Evolutionary conservation across 352 stramenopile genomes (phyloP).

Genomic region (Pseudoperonospora humuli): DNA sequence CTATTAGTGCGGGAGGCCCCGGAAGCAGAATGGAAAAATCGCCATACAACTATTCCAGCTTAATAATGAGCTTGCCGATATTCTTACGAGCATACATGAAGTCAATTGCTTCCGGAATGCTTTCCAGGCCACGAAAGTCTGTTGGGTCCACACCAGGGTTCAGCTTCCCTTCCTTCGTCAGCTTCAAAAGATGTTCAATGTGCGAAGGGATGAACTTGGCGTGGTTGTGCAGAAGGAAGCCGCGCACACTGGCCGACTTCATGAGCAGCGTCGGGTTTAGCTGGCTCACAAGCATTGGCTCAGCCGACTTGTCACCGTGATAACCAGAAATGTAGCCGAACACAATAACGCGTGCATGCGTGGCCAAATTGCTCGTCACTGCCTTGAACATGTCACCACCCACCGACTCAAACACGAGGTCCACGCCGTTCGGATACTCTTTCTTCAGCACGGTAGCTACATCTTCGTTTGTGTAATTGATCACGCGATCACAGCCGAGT

Average conservation of each 20-base stretch:
- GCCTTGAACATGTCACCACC: conserved; percentile 22
- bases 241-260: conserved; percentile 19
- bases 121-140: conserved; percentile 17
- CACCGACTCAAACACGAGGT: conserved; percentile 23
- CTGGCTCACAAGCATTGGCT: conserved; percentile 20
- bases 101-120: conserved; percentile 19
- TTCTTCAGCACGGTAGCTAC: conserved; percentile 19
- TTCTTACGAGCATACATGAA: conserved; percentile 26
- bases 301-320: conserved; percentile 18
- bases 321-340: conserved; percentile 23
- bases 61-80: conserved; percentile 21
- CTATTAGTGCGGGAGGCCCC: too few relatives aligned
- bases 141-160: conserved; percentile 15
- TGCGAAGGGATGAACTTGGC: conserved; percentile 17
- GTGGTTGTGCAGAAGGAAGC: conserved; percentile 16
- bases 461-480: conserved; percentile 24
- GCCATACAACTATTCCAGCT: conserved; percentile 6
- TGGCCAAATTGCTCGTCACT: conserved; percentile 12
- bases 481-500: conserved; percentile 18
- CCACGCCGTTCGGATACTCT: conserved; percentile 18
- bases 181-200: conserved; percentile 14
- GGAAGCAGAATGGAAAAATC: background rate
- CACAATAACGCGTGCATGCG: conserved; percentile 19
- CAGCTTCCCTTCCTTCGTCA: conserved; percentile 11
- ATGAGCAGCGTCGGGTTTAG: conserved; percentile 14